Evolutionary conservation across 768 basidiomycete genomes (phyloP), one percentile per base, ranked within the genome.

Genomic region (Neoboletus brunneissimus): DNA sequence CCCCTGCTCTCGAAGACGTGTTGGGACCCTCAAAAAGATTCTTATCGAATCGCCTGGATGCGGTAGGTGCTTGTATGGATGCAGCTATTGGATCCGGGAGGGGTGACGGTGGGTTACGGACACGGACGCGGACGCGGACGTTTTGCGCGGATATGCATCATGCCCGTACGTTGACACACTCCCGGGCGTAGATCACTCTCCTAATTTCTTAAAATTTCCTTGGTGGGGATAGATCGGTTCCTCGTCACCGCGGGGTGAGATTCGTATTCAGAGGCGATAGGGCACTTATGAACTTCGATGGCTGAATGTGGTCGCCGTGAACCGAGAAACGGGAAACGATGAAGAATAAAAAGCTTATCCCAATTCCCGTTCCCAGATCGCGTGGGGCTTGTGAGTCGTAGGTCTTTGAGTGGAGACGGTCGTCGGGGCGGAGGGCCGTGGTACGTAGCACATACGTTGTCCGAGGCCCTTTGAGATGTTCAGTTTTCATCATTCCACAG

Each of bases 401-500:
- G 37, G 49, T 12, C 13, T 43, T 40, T 31, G 16, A 31, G 31
- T 18, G 46, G 31, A 29, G 22, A 32, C 18, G 23, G 32, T 34
- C 23, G 11, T 51, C 27, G 49, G 23, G 23, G 32, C n/a, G 23
- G 46, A 27, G 46, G 44, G 23, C 50, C 16, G 23, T 18, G 40
- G 57, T 53, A 46, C 18, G 45, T 18, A n/a, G n/a, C n/a, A n/a
- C 22, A 57, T 53, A 46, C n/a, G 29, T n/a, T 23, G 34, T 35
- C n/a, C 10, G 40, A 32, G 12, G 32, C 4, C 8, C 12, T 42
- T 45, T 29, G 31, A 31, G n/a, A 27, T 6, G 27, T 31, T 31
- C 31, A 4, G 11, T 53, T 20, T 32, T 23, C 20, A 25, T 22
- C 20, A 8, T 16, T 40, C 37, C 51, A 54, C 20, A 23, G 35